phyloP scores from a whole-genome alignment of 805 yeast genomes.

The Aciculoconidium aculeatum region DNA sequence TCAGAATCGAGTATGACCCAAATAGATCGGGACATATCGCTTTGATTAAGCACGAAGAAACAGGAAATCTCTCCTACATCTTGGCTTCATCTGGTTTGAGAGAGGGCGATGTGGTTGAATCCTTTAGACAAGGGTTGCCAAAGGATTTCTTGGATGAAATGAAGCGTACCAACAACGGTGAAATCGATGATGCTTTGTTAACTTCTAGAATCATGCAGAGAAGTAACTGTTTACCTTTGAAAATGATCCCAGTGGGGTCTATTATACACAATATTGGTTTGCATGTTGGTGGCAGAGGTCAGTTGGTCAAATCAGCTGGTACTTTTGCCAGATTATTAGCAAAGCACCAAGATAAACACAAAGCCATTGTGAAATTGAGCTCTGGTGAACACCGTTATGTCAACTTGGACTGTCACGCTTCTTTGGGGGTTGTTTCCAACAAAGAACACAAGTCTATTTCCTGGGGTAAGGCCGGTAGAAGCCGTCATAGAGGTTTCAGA shows the following conservation, averaged over 20 bases:
- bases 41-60: slow-evolving; percentile 56
- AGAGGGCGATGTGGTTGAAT: slow-evolving; percentile 86
- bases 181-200: slow-evolving; percentile 84
- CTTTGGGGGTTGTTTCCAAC: slow-evolving; percentile 89
- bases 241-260: slow-evolving; percentile 93
- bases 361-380: slow-evolving; percentile 76
- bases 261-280: slow-evolving; percentile 84
- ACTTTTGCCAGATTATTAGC: slow-evolving; percentile 84
- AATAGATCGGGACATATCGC: slow-evolving; percentile 93
- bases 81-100: slow-evolving; percentile 90
- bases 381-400: slow-evolving; percentile 94
- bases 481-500: slow-evolving; percentile 86
- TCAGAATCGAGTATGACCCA: slow-evolving; percentile 93
- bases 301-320: slow-evolving; percentile 91
- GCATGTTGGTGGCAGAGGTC: slow-evolving; percentile 65
- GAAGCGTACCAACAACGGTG: slow-evolving; percentile 61
- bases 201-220: slow-evolving; percentile 81
- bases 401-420: slow-evolving; percentile 81
- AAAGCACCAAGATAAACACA: slow-evolving; percentile 62
- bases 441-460: slow-evolving; percentile 84
- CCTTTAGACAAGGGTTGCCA: slow-evolving; percentile 87
- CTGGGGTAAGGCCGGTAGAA: slow-evolving; percentile 96
- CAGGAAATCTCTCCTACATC: slow-evolving; percentile 68
- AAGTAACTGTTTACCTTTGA: slow-evolving; percentile 91
- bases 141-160: slow-evolving; percentile 64